Conservation (phyloP, 805 yeast species). For the Candida odintsovae region DNA sequence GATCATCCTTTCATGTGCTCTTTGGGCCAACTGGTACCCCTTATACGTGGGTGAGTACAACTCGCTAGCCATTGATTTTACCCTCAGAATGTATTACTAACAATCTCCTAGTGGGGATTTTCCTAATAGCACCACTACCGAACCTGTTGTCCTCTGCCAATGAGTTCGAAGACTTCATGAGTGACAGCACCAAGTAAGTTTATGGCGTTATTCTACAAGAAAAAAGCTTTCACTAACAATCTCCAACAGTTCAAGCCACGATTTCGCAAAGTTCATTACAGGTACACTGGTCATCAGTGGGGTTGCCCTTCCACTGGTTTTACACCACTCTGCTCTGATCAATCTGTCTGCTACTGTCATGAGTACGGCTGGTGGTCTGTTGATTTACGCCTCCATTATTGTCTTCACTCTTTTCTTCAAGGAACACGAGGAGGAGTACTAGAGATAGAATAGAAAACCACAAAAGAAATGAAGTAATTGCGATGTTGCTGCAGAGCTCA, state of each 20-base stretch:
- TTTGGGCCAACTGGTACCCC: slow-evolving; percentile 90
- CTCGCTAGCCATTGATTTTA: background rate
- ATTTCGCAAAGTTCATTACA: slow-evolving; percentile 73
- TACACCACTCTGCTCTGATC: slow-evolving; percentile 70
- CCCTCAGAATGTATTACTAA: background rate
- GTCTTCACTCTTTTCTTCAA: slow-evolving; percentile 76
- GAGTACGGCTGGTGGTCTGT: slow-evolving; percentile 78
- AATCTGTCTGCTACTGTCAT: slow-evolving; percentile 65
- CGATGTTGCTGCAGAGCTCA: slow-evolving; percentile 11
- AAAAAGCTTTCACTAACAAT: slow-evolving; percentile 14
- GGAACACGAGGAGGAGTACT: slow-evolving; percentile 34
- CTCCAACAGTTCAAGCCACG: slow-evolving; percentile 42
- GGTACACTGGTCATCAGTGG: slow-evolving; percentile 77
- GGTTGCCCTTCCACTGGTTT: slow-evolving; percentile 64
- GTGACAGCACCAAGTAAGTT: slow-evolving; percentile 40
- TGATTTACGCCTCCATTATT: slow-evolving; percentile 79
- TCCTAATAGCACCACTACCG: slow-evolving; percentile 68
- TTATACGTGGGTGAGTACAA: slow-evolving; percentile 53
- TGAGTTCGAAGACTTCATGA: slow-evolving; percentile 52
- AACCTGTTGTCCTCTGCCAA: slow-evolving; percentile 49
- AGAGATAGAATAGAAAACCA: background rate
- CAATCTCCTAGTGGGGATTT: slow-evolving; percentile 40
- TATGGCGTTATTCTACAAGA: too few species aligned
- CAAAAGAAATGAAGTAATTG: background rate
- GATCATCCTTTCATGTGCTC: slow-evolving; percentile 81